Evolutionary conservation across 768 basidiomycete genomes (phyloP).

Genomic region (Tricholoma bakamatsutake): DNA sequence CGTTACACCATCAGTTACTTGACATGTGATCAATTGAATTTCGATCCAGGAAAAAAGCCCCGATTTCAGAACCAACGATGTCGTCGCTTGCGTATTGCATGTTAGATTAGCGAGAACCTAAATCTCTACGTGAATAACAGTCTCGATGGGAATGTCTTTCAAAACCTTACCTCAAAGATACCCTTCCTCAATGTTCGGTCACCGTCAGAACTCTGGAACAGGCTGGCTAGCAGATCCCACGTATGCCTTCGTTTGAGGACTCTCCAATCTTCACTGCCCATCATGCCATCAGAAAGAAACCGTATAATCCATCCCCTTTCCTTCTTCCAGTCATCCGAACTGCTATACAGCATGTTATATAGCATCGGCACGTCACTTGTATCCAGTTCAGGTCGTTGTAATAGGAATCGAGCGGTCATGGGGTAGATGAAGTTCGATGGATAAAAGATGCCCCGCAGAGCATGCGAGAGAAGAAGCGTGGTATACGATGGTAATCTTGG

Average conservation of each 20-base stretch:
- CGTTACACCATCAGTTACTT: constrained; percentile 38
- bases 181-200: constrained; percentile 49
- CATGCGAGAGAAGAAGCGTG: constrained; percentile 78
- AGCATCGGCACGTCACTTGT: constrained; percentile 83
- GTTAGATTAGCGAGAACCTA: constrained; percentile 76
- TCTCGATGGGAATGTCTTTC: neutral
- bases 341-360: constrained; percentile 82
- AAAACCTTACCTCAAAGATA: constrained; percentile 56
- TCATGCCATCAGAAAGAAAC: constrained; percentile 79
- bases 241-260: constrained; percentile 77
- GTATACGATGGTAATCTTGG: constrained; percentile 68
- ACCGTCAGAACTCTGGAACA: constrained; percentile 62
- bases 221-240: constrained; percentile 81
- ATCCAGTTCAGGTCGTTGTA: constrained; percentile 84
- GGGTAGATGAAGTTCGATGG: constrained; percentile 90
- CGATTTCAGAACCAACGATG: constrained; percentile 65
- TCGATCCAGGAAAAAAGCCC: constrained; percentile 79
- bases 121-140: neutral
- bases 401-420: constrained; percentile 76
- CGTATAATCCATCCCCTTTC: constrained; percentile 87
- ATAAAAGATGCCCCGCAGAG: constrained; percentile 76
- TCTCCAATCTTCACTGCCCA: constrained; percentile 71
- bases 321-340: constrained; percentile 74
- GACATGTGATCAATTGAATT: constrained; percentile 47
- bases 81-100: constrained; percentile 60